Evolutionary conservation across 2,329 filamentous ascomycete genomes (phyloP).

Genomic region (Orbilia brochopaga): DNA sequence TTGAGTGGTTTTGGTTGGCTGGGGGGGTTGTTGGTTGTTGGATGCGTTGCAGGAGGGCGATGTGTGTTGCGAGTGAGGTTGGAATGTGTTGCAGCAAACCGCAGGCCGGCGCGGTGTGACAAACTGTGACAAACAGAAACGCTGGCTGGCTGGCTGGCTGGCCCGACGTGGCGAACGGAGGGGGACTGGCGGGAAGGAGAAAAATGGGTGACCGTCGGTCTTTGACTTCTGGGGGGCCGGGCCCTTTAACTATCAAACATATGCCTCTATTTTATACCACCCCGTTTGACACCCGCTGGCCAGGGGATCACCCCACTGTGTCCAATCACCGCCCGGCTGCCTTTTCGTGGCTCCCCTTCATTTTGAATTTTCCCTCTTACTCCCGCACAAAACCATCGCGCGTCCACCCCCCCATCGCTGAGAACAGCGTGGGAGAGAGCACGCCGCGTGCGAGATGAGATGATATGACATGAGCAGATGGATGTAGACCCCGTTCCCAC

Average conservation of each 20-base stretch:
- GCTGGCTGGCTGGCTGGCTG: neutral
- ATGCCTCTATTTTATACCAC: conserved; percentile 39
- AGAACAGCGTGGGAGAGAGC: too few species aligned
- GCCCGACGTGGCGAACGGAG: conserved; percentile 8
- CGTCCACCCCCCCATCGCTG: neutral
- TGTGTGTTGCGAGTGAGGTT: conserved; percentile 32
- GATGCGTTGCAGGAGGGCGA: too few species aligned
- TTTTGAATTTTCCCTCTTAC: neutral
- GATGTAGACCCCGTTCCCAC: too few species aligned
- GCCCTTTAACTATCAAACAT: conserved; percentile 50
- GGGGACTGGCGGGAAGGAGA: conserved; percentile 24
- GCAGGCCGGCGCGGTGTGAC: conserved; percentile 1
- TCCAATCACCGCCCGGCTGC: conserved; percentile 19
- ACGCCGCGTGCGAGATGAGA: too few species aligned
- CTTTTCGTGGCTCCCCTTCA: neutral
- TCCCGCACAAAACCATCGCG: neutral
- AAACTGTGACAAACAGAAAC: neutral
- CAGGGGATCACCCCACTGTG: conserved; percentile 46
- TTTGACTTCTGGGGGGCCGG: conserved; percentile 23
- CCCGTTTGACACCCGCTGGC: conserved; percentile 9
- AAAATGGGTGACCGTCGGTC: neutral
- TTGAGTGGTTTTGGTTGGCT: neutral
- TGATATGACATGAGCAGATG: too few species aligned
- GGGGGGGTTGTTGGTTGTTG: neutral
- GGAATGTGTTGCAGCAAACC: conserved; percentile 10